Percentiles rank a stretch among this genome's conserved stretches.
phyloP scores from a whole-genome alignment of 768 basidiomycete genomes.

The Antrodiella citrinella region DNA sequence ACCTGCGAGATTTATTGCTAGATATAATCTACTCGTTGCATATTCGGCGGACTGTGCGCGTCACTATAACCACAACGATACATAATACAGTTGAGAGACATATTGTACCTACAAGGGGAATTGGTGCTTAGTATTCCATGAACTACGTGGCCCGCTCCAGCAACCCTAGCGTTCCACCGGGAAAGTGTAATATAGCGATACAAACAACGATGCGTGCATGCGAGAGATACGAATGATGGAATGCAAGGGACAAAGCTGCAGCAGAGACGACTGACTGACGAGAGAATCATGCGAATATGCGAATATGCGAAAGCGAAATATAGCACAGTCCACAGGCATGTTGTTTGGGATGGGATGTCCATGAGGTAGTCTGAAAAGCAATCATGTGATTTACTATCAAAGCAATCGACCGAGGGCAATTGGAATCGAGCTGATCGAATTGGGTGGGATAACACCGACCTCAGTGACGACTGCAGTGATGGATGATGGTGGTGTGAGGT shows the following conservation, averaged over 20 bases:
- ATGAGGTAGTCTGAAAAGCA: not conserved
- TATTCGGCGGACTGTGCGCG: too few relatives aligned
- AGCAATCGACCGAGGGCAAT: constrained; percentile 44
- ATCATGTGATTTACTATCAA: constrained; percentile 8
- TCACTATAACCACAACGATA: too few relatives aligned
- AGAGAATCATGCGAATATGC: constrained; percentile 7
- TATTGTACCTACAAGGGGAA: too few relatives aligned
- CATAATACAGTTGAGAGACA: too few relatives aligned
- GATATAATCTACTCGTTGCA: too few relatives aligned
- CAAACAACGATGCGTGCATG: not conserved
- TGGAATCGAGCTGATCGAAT: constrained; percentile 79
- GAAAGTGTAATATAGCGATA: not conserved
- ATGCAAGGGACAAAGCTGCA: constrained; percentile 6
- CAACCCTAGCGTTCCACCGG: not conserved
- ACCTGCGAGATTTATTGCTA: too few relatives aligned
- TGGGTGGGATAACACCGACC: constrained; percentile 91
- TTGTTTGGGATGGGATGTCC: not conserved
- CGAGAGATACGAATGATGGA: not conserved
- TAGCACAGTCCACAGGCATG: constrained; percentile 4
- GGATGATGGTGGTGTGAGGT: constrained; percentile 84
- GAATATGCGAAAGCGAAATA: constrained; percentile 6
- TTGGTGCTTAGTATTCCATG: not conserved
- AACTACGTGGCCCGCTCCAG: not conserved
- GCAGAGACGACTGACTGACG: constrained; percentile 11
- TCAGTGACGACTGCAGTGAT: constrained; percentile 98